Percentiles rank a stretch among this genome's conserved stretches.
Conservation (phyloP, 2,329 filamentous ascomycete species). For the Sporothrix inflata region DNA sequence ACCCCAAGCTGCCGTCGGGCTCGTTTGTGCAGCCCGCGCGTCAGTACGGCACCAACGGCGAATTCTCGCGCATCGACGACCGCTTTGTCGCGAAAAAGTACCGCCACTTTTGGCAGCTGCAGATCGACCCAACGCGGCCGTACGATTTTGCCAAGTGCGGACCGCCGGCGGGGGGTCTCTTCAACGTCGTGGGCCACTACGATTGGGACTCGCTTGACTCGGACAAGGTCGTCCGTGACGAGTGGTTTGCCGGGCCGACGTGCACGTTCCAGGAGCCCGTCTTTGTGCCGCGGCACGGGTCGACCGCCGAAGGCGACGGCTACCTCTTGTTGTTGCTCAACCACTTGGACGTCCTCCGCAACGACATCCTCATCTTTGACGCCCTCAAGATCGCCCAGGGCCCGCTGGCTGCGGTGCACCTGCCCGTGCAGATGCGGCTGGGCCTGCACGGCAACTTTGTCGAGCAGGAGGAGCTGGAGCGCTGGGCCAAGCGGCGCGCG, state of each 20-base stretch:
- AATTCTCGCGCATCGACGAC: slow-evolving; percentile 56
- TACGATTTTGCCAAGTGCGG: slow-evolving; percentile 52
- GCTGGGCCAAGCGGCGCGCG: slow-evolving; percentile 45
- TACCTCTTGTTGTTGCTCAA: slow-evolving; percentile 53
- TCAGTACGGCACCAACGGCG: slow-evolving; percentile 49
- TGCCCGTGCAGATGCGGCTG: slow-evolving; percentile 47
- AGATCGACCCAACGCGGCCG: slow-evolving; percentile 43
- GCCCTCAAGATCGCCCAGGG: slow-evolving; percentile 45
- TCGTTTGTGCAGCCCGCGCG: slow-evolving; percentile 44
- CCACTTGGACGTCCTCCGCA: slow-evolving; percentile 49
- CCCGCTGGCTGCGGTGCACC: slow-evolving; percentile 46
- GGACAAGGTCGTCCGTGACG: slow-evolving; percentile 42
- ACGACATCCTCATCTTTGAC: slow-evolving; percentile 51
- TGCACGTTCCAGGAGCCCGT: slow-evolving; percentile 57
- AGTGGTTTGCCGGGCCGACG: slow-evolving; percentile 50
- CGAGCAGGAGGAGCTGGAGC: slow-evolving; percentile 48
- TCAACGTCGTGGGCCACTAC: slow-evolving; percentile 53
- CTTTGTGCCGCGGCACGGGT: slow-evolving; percentile 51
- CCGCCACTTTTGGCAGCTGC: slow-evolving; percentile 52
- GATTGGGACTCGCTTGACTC: slow-evolving; percentile 44
- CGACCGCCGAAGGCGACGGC: slow-evolving; percentile 53
- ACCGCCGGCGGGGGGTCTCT: slow-evolving; percentile 48
- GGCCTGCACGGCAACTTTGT: slow-evolving; percentile 51
- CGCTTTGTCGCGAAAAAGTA: slow-evolving; percentile 50
- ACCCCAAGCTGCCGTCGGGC: slow-evolving; percentile 43